Base-by-base conservation (phyloP, 2,329 filamentous ascomycete genomes). In the Whalleya microplaca region DNA sequence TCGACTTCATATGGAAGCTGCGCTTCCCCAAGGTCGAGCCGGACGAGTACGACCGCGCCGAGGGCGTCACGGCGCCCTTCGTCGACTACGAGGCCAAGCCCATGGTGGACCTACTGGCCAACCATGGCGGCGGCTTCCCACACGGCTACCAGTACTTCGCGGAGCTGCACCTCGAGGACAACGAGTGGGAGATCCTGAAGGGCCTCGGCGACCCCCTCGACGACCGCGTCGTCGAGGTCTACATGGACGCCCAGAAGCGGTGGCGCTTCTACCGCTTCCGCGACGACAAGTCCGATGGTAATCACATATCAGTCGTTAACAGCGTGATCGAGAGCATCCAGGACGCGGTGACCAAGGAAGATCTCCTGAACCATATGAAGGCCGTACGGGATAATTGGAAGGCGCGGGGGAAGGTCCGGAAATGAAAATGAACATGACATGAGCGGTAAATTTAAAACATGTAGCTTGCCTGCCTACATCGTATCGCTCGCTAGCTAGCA, bases 241-340 rank as follows among this genome's bases (percentile, higher is more conserved):
- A 86, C 69, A 86, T 92, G 74, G 92, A 96, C 69, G 79, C 85
- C 1, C 74, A 87, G 55, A 84, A 84, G 18, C 80, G 87, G 20
- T 99, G 95, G 95, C 86, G 92, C 55, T 91, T 91, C 72, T 88
- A 95, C 65, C 87, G 93, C 27, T 94, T 97, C 74, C 84, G 95
- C 50, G 93, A 98, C 68, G 95, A 99, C 74, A 99, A 99, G 76
- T 79, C 81, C 23, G 89, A 96, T 64, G 92, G 91, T 0, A 99
- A 99, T 69, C 93, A 98, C 74, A 88, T 90, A 57, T 87, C 80
- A 18, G 94, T 91, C 0, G 91, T 97, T 1, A 80, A 87, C 21
- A 96, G 90, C 71, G 95, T 99, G 3, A 82, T 97, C 56, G 88
- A 94, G 63, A 96, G 91, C 73, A 98, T 99, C 65, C 83, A 86